Conservation (phyloP, 139 green algal species). For the Dunaliella primolecta region DNA sequence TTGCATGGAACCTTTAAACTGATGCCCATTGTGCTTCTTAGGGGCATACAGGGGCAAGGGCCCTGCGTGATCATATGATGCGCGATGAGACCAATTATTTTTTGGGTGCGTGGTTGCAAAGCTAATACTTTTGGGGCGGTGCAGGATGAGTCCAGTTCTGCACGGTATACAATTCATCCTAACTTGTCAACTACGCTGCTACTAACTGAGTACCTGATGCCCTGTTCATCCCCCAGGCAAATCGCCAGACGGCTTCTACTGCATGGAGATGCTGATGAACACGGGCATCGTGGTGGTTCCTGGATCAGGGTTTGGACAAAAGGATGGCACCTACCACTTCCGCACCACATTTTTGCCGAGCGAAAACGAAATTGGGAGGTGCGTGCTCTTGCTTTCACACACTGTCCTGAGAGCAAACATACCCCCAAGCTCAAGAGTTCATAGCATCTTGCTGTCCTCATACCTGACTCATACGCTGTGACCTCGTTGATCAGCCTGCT, state of each 20-base stretch:
- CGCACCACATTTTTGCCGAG: slow-evolving; percentile 79
- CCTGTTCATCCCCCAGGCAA: slow-evolving; percentile 74
- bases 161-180: too few species aligned
- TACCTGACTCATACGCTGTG: neutral
- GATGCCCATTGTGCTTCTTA: too few species aligned
- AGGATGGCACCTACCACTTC: slow-evolving; percentile 70
- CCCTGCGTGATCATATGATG: too few species aligned
- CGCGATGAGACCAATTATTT: too few species aligned
- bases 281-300: slow-evolving; percentile 93
- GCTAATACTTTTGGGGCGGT: too few species aligned
- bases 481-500: too few species aligned
- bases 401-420: neutral
- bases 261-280: slow-evolving; percentile 75
- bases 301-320: slow-evolving; percentile 85
- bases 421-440: neutral
- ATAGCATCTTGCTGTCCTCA: neutral
- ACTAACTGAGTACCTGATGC: too few species aligned
- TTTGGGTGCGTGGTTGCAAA: too few species aligned
- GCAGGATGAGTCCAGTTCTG: too few species aligned
- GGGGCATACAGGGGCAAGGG: too few species aligned
- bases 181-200: too few species aligned
- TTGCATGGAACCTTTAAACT: too few species aligned
- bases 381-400: neutral
- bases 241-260: slow-evolving; percentile 92
- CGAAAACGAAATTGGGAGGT: slow-evolving; percentile 69